phyloP scores from a whole-genome alignment of 2,329 filamentous ascomycete species.

The Neofusicoccum parvum region DNA sequence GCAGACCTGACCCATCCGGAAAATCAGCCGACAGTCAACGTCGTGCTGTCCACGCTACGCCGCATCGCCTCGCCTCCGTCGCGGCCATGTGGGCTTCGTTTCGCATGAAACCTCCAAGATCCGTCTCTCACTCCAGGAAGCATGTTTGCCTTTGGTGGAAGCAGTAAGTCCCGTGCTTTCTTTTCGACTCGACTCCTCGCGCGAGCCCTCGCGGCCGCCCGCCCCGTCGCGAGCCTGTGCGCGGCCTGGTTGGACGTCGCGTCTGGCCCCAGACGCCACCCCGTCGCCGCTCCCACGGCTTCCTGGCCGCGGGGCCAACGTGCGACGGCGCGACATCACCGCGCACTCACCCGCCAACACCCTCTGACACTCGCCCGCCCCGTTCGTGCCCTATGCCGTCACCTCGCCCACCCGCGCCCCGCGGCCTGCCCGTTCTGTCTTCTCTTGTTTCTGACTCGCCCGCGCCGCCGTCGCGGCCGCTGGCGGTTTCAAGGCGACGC shows the following conservation, averaged over 20 bases:
- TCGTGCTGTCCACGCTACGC: constrained; percentile 10
- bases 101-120: constrained; percentile 15
- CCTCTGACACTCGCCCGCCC: constrained; percentile 1
- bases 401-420: not conserved
- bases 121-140: constrained; percentile 5
- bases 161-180: constrained; percentile 32
- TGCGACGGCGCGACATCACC: not conserved
- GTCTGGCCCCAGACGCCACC: not conserved
- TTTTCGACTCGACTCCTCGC: not conserved
- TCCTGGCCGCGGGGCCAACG: not conserved
- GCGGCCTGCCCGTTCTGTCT: not conserved
- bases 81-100: constrained; percentile 18
- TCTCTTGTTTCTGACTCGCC: constrained; percentile 1
- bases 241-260: not conserved
- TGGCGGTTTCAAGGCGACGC: constrained; percentile 13
- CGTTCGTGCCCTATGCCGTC: constrained; percentile 7
- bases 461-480: not conserved
- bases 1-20: constrained; percentile 1
- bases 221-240: not conserved
- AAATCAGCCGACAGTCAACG: constrained; percentile 17
- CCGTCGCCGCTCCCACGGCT: not conserved
- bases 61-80: constrained; percentile 12
- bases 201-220: not conserved
- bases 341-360: not conserved
- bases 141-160: constrained; percentile 39